These are phyloP conservation scores for Trichoderma sp. DNA, from an alignment of 2,329 filamentous ascomycete genomes.

Conservation along the genomic window DNA sequence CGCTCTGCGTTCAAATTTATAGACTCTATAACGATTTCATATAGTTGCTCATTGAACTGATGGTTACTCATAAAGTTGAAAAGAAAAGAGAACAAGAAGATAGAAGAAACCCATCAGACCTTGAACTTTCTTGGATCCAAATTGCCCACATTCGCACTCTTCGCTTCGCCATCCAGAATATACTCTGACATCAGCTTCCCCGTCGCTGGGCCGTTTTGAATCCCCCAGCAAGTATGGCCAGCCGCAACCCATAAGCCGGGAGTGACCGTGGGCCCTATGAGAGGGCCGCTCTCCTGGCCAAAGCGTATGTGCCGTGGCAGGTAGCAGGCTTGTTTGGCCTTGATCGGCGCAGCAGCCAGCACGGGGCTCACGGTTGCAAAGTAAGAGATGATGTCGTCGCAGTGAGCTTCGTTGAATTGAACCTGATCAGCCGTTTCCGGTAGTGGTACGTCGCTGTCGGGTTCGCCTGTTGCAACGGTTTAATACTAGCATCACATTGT, in stretches of 20 bases:
- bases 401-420: conserved; percentile 70
- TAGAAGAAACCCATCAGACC: conserved; percentile 40
- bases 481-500: neutral
- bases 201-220: conserved; percentile 91
- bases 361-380: conserved; percentile 66
- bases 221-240: conserved; percentile 97
- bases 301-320: conserved; percentile 72
- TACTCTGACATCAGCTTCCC: conserved; percentile 79
- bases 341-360: conserved; percentile 68
- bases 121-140: conserved; percentile 69
- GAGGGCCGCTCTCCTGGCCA: conserved; percentile 65
- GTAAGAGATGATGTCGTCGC: conserved; percentile 83
- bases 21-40: neutral
- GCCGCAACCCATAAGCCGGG: conserved; percentile 78
- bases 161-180: conserved; percentile 70
- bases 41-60: neutral
- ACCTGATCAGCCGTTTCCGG: conserved; percentile 77
- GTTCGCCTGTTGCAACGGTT: conserved; percentile 57
- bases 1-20: neutral
- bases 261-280: conserved; percentile 74
- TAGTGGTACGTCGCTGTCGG: conserved; percentile 73
- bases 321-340: conserved; percentile 87
- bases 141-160: conserved; percentile 65
- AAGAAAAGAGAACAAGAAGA: neutral
- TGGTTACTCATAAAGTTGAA: neutral